Evolutionary conservation across 2,329 filamentous ascomycete species (phyloP), one percentile per base, ranked within the genome.

Genomic region (Arthroderma sp.): DNA sequence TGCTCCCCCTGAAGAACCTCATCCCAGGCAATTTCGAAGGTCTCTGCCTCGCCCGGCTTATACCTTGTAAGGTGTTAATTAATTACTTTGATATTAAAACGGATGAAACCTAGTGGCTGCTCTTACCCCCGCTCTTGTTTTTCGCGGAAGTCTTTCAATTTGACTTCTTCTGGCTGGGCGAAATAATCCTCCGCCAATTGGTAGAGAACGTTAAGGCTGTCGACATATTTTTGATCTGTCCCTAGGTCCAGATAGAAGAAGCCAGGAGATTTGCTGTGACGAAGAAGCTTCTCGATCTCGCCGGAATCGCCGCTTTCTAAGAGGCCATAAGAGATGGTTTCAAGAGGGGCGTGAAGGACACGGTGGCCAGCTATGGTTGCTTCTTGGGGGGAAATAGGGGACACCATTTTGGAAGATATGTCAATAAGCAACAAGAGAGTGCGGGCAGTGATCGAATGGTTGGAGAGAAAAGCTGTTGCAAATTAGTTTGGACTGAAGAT

Each of bases 161-260:
- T 43, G 9, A 28, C 32, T 11, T 37, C 31, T 9, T 27, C 6
- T 5, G 31, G 11, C 10, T 36, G 41, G 5, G 36, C 8, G 41
- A 43, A 43, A 11, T 43, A 43, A 2, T 9, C 41, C 29, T 11
- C 28, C 27, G 27, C 27, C 9, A 36, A 8, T 27, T 37, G 9
- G 30, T 29, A 43, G n/a, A 43, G 15, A 9, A 5, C 29, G 4
- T 39, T 3, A 4, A 39, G 10, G 10, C 10, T 39, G 37, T 15
- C 27, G 11, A 28, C 29, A 39, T 9, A 5, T 8, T 9, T 15
- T n/a, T 15, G 5, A n/a, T 33, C 22, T 5, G 27, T 9, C 9
- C 6, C 37, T 15, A 43, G 22, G 22, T 43, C 22, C 2, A 43
- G 41, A 11, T 37, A 43, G 15, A 43, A 43, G 41, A 43, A 36